phyloP scores from a whole-genome alignment of 176 grass and related monocot species.

The Melocanna baccifera region DNA sequence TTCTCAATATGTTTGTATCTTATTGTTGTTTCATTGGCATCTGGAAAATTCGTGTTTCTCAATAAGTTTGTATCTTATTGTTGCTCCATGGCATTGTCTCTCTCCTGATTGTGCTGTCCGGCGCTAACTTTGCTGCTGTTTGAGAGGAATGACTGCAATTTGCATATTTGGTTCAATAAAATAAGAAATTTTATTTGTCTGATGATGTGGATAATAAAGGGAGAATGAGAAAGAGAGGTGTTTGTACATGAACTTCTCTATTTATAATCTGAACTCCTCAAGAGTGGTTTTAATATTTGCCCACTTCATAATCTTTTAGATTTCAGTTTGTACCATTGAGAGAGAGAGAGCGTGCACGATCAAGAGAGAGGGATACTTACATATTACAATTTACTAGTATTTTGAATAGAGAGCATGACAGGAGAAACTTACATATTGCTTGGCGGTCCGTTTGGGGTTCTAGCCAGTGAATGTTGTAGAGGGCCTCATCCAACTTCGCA shows the following conservation, averaged over 20 bases:
- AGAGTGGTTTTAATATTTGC: too few species aligned
- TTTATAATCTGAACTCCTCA: too few species aligned
- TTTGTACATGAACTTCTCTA: too few species aligned
- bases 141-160: background rate
- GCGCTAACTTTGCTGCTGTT: background rate
- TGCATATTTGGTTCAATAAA: background rate
- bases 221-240: too few species aligned
- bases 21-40: background rate
- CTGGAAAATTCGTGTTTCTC: background rate
- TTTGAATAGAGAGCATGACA: background rate
- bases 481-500: constrained; percentile 76
- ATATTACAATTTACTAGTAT: background rate
- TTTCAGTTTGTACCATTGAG: too few species aligned
- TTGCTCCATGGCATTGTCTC: background rate
- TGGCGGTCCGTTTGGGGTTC: constrained; percentile 91
- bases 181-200: too few species aligned
- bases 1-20: background rate
- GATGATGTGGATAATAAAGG: too few species aligned
- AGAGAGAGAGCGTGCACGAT: too few species aligned
- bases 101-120: background rate
- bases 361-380: too few species aligned
- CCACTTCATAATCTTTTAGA: too few species aligned
- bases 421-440: constrained; percentile 59
- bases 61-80: constrained; percentile 2
- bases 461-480: constrained; percentile 92